Conservation (phyloP, 2,329 filamentous ascomycete genomes). For the Colletotrichum theobromicola region DNA sequence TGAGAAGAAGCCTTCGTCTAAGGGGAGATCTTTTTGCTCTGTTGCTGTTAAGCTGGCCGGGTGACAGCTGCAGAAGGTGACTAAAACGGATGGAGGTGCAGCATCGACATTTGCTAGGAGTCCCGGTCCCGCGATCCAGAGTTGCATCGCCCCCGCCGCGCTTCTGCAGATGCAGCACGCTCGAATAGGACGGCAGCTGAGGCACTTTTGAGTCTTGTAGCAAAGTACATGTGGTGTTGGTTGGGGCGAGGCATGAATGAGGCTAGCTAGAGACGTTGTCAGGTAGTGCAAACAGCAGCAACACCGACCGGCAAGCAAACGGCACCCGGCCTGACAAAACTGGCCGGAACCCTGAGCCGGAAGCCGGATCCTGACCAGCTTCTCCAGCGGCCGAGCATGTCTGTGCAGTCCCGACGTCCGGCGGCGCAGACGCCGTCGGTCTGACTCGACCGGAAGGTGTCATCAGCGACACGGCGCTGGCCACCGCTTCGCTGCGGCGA, state of each 20-base stretch:
- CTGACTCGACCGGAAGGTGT: not conserved
- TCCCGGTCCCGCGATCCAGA: conserved; percentile 2
- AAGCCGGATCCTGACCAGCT: not conserved
- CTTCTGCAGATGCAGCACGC: conserved; percentile 3
- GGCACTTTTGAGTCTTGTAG: not conserved
- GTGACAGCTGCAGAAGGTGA: conserved; percentile 4
- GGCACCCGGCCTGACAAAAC: not conserved
- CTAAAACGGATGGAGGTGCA: conserved; percentile 1
- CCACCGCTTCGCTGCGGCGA: not conserved
- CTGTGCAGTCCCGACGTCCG: not conserved
- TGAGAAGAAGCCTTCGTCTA: not conserved
- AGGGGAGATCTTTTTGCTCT: not conserved
- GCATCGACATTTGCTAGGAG: not conserved
- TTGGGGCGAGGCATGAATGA: not conserved
- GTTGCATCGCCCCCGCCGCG: conserved; percentile 1
- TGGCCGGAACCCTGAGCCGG: not conserved
- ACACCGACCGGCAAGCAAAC: not conserved
- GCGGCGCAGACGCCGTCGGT: not conserved
- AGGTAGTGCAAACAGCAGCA: not conserved
- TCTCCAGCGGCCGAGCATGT: not conserved
- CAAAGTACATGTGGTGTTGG: not conserved
- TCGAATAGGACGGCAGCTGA: not conserved
- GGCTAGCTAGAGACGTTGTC: not conserved
- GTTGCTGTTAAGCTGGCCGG: not conserved
- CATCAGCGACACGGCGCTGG: not conserved